Evolutionary conservation across 345 rosid species (phyloP).

Genomic region (Corchorus capsularis): DNA sequence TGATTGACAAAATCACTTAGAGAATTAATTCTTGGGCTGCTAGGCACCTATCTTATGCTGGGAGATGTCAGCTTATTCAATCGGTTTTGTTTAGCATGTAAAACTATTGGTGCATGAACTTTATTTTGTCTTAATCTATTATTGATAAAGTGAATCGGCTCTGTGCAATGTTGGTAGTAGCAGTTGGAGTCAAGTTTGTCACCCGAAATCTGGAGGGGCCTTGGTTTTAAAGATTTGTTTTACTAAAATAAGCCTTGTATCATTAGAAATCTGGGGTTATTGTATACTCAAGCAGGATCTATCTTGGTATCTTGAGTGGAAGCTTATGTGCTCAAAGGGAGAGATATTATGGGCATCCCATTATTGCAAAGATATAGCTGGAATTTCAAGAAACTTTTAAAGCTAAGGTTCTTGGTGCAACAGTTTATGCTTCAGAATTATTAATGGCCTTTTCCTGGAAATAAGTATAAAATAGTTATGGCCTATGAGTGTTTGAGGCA

Average conservation of each 20-base stretch:
- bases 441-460: no score
- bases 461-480: no score
- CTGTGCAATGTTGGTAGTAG: neutral
- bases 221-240: neutral
- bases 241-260: neutral
- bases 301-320: neutral
- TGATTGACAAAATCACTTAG: no score
- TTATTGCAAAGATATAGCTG: neutral
- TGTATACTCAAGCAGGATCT: neutral
- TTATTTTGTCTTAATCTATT: no score
- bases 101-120: neutral
- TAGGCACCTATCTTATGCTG: no score
- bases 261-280: neutral
- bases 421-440: no score
- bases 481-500: neutral
- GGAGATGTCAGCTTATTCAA: neutral
- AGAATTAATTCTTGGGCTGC: no score
- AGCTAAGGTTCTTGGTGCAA: no score
- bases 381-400: neutral
- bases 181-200: neutral
- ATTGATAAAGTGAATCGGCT: no score
- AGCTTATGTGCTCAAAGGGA: neutral
- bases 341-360: neutral
- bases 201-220: neutral
- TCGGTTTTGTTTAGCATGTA: neutral